Evolutionary conservation across 2,329 filamentous ascomycete species (phyloP).

Genomic region (Aspergillus latus): DNA sequence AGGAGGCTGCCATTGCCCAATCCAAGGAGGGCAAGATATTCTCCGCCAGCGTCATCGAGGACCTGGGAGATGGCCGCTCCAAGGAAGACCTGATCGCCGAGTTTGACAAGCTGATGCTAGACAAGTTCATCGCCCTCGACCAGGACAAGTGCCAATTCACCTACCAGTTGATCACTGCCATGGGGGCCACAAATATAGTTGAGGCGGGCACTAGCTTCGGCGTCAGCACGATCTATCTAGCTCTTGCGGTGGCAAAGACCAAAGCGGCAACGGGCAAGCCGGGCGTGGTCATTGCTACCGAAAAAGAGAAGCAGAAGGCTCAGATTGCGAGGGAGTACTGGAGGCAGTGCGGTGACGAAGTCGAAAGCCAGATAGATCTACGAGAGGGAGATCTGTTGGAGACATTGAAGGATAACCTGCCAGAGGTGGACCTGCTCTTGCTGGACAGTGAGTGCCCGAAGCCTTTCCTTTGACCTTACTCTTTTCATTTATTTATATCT

Average conservation of each 20-base stretch:
- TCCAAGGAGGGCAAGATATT: slow-evolving; percentile 21
- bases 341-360: slow-evolving; percentile 50
- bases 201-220: slow-evolving; percentile 64
- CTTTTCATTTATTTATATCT: no score
- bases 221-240: slow-evolving; percentile 63
- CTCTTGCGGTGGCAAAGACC: slow-evolving; percentile 57
- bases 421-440: slow-evolving; percentile 59
- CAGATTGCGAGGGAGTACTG: slow-evolving; percentile 53
- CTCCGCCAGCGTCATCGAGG: slow-evolving; percentile 20
- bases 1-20: slow-evolving; percentile 23
- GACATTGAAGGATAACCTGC: slow-evolving; percentile 52
- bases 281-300: slow-evolving; percentile 59
- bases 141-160: slow-evolving; percentile 58
- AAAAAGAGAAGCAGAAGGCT: slow-evolving; percentile 59
- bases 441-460: slow-evolving; percentile 58
- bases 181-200: slow-evolving; percentile 53
- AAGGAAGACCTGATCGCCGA: slow-evolving; percentile 7
- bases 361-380: slow-evolving; percentile 56
- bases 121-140: slow-evolving; percentile 62
- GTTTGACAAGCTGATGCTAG: slow-evolving; percentile 33
- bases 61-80: slow-evolving; percentile 5
- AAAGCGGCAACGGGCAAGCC: slow-evolving; percentile 29
- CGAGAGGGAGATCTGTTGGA: slow-evolving; percentile 59
- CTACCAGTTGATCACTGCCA: slow-evolving; percentile 56
- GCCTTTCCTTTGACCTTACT: no score